Conservation (phyloP, 2,329 filamentous ascomycete species). For the Colletotrichum lupini region DNA sequence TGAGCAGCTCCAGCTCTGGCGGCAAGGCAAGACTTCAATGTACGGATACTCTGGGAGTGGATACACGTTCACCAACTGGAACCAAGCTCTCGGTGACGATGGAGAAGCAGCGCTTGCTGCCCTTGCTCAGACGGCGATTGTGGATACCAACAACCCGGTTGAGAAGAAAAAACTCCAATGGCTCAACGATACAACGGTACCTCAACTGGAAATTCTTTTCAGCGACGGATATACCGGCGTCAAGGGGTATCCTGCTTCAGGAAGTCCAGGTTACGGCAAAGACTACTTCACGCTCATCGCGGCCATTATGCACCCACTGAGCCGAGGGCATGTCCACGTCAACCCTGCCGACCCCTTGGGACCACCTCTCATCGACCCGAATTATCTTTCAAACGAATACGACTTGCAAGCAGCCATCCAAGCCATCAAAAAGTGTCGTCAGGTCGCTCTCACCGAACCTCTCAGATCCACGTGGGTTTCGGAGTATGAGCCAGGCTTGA, state of each 20-base stretch:
- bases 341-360: slow-evolving; percentile 44
- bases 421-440: slow-evolving; percentile 44
- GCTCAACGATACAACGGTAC: slow-evolving; percentile 48
- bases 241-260: slow-evolving; percentile 46
- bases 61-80: slow-evolving; percentile 55
- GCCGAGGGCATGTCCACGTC: slow-evolving; percentile 47
- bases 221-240: slow-evolving; percentile 56
- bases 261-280: slow-evolving; percentile 41
- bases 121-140: slow-evolving; percentile 46
- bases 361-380: slow-evolving; percentile 46
- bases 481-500: slow-evolving; percentile 47
- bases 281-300: slow-evolving; percentile 42
- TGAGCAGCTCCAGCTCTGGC: slow-evolving; percentile 50
- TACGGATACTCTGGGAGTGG: slow-evolving; percentile 52
- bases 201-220: slow-evolving; percentile 56
- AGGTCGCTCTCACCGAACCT: slow-evolving; percentile 44
- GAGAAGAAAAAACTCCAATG: slow-evolving; percentile 53
- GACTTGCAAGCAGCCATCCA: slow-evolving; percentile 43
- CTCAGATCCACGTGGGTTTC: slow-evolving; percentile 42
- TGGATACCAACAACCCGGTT: slow-evolving; percentile 42
- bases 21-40: slow-evolving; percentile 43
- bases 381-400: slow-evolving; percentile 39
- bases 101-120: slow-evolving; percentile 40
- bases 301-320: slow-evolving; percentile 44
- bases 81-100: slow-evolving; percentile 46